Base-by-base conservation (phyloP, 1,284 basidiomycete species). In the Porodaedalea pini region DNA sequence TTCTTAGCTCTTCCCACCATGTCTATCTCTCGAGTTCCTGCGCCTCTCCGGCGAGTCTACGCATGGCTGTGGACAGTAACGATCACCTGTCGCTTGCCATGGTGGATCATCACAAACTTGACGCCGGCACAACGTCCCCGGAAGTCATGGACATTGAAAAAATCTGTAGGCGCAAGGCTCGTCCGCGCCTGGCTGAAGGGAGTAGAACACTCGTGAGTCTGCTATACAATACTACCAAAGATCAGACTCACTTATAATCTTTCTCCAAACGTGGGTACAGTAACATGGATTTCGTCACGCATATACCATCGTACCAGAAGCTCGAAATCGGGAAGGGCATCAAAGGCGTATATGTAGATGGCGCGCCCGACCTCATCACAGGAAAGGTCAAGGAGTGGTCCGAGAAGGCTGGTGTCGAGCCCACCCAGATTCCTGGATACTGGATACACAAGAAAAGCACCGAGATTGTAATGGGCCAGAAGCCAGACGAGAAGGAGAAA, bases 401-500 rank as follows among this genome's bases (percentile, higher is more conserved):
- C 5, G 64, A 67, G 7, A 65, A 68, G n/a, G 71, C 76, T 6
- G 64, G 69, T 2, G 77, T 83, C 17, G 52, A 67, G 4, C 69
- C 77, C 0, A 65, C 72, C 29, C 71, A 71, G 25, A 73, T 85
- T 34, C 78, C 82, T 4, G 82, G 80, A 2, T 85, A 84, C 63
- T 84, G 82, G 82, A 68, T 75, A 32, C 73, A 77, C 66, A 75
- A 75, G 63, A 66, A 69, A 27, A 76, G 72, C 2, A n/a, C n/a
- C n/a, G n/a, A n/a, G n/a, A n/a, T n/a, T n/a, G n/a, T n/a, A n/a
- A n/a, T n/a, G n/a, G n/a, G n/a, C n/a, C n/a, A n/a, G n/a, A n/a
- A n/a, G n/a, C n/a, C n/a, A n/a, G n/a, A n/a, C 19, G 71, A 73
- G 1, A 77, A 73, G 27, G 80, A 85, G 64, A 81, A 80, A 61